Evolutionary conservation across 306 rosid species (phyloP).

Genomic region (barrel medic (Medicago truncatula)): MtrunA17r5.0-ANR NC_053044.1:29246501-29247000

Average conservation of each 20-base stretch:
- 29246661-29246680: constrained; percentile 38
- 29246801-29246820: neutral
- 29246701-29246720: constrained; percentile 19
- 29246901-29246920: constrained; percentile 1
- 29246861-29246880: neutral
- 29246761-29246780: constrained; percentile 1
- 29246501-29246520: constrained; percentile 14
- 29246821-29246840: neutral
- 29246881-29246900: neutral
- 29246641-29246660: constrained; percentile 44
- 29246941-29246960: neutral
- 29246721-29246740: constrained; percentile 4
- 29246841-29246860: neutral
- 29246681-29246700: constrained; percentile 60
- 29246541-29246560: constrained; percentile 47
- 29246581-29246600: constrained; percentile 22
- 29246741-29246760: constrained; percentile 3
- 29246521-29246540: constrained; percentile 16
- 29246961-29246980: constrained; percentile 4
- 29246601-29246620: constrained; percentile 35
- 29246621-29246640: constrained; percentile 60
- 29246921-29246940: neutral
- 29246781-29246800: neutral
- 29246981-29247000: no score
- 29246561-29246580: constrained; percentile 35